Evolutionary conservation across 805 yeast species (phyloP), one percentile per base, ranked within the genome.

Genomic region (Komagataella pseudopastoris): DNA sequence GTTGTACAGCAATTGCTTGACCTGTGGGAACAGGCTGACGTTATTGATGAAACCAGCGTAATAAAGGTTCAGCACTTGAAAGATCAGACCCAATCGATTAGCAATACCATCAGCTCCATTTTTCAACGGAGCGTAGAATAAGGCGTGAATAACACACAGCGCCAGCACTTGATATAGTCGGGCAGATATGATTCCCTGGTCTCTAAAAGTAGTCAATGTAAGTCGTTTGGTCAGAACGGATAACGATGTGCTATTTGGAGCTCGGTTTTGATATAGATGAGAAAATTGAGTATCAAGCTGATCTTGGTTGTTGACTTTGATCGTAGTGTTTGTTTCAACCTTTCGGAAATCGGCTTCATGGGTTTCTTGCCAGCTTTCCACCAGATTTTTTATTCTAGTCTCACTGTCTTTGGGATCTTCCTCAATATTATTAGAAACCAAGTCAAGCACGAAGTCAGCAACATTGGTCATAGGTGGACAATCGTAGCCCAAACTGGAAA

Each of bases 31-130:
- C 22, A 82, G 68, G 0, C 87, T 73, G 58, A 85, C 68, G 62
- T 83, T 85, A 58, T 79, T 81, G 53, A 85, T 70, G 70, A 85
- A 75, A 0, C 93, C 93, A 51, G 78, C 77, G 60, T 76, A 85
- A 60, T 81, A 84, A 53, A 84, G 60, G 50, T 83, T 80, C 50
- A 82, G 65, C 3, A 80, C 76, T 44, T 55, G 55, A 58, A 83
- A 83, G 3, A 81, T 73, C 51, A 85, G 67, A 4, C 91, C 91
- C 30, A 85, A 63, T 54, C 89, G 66, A 60, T 85, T 79, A 49
- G 69, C 67, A 20, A 83, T 71, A 17, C 88, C 83, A 23, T 56
- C 50, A 49, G 61, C 63, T 24, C 60, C 59, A 44, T 72, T 59
- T 50, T 66, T 67, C 50, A 78, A 56, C 1, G 83, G 83, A 0